A percentile compares a stretch with the other conserved stretches of the same genome.
phyloP scores from a whole-genome alignment of 2,329 filamentous ascomycete species.

The Verticillium tricorpus region DNA sequence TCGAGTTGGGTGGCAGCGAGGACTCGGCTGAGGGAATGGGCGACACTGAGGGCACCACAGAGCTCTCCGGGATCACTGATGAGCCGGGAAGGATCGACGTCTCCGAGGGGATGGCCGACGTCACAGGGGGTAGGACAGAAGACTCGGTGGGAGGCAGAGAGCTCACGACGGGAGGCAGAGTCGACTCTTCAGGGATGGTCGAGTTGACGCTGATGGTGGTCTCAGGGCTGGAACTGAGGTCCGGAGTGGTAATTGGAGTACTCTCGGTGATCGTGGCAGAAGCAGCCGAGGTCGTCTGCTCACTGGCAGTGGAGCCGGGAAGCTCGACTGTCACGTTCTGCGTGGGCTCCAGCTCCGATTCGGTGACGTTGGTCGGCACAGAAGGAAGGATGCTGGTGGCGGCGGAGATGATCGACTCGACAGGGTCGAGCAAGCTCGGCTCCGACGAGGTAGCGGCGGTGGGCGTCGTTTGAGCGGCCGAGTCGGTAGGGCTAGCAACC shows the following conservation, averaged over 20 bases:
- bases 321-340: conserved; percentile 4
- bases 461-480: conserved; percentile 5
- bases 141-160: conserved; percentile 5
- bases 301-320: conserved; percentile 8
- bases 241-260: neutral
- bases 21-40: neutral
- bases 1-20: neutral
- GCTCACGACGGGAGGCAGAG: conserved; percentile 5
- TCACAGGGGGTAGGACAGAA: neutral
- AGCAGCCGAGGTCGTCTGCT: neutral
- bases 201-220: conserved; percentile 7
- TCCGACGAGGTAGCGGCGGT: neutral
- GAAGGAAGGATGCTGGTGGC: neutral
- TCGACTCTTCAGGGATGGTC: conserved; percentile 2
- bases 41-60: neutral
- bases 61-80: neutral
- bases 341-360: neutral
- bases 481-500: conserved; percentile 6
- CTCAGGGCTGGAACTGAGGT: neutral
- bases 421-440: conserved; percentile 1
- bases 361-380: neutral
- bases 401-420: conserved; percentile 3
- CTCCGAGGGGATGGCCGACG: neutral
- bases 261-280: neutral
- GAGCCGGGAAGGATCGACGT: neutral